Evolutionary conservation across 225 moss, liverwort and hornwort species (phyloP).

Genomic region (Neckera pumila): DNA sequence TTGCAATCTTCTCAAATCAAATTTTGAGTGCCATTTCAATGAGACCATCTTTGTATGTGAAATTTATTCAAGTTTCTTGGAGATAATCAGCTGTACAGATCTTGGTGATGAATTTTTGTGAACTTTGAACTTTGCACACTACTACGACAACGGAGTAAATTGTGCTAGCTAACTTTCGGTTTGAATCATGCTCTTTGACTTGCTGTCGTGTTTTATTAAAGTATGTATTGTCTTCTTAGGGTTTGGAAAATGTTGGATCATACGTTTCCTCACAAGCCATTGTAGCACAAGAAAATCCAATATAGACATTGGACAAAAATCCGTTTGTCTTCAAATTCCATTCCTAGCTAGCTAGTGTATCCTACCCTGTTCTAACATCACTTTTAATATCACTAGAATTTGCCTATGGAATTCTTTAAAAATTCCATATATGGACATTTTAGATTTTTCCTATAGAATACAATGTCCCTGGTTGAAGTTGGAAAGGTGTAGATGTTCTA

Average conservation of each 20-base stretch:
- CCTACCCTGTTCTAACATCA: neutral
- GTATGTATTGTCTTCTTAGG: neutral
- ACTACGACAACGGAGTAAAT: rapidly evolving
- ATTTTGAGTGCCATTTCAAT: neutral
- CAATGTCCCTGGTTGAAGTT: neutral
- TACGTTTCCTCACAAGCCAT: no score
- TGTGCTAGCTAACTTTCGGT: rapidly evolving
- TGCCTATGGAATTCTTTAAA: neutral
- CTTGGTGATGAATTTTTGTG: neutral
- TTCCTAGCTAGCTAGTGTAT: neutral
- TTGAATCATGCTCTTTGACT: neutral
- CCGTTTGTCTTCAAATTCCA: neutral
- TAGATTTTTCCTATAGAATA: rapidly evolving
- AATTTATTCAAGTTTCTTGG: neutral
- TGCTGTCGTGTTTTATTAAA: neutral
- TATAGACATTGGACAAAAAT: neutral
- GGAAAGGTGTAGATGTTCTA: rapidly evolving
- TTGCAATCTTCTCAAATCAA: neutral
- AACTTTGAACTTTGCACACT: rapidly evolving
- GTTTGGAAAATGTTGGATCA: no score
- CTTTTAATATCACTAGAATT: neutral
- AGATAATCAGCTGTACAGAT: neutral
- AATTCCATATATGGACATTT: neutral
- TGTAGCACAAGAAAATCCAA: neutral
- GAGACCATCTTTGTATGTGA: neutral